phyloP scores from a whole-genome alignment of 805 yeast species.

The Ogataea thermomethanolica region DNA sequence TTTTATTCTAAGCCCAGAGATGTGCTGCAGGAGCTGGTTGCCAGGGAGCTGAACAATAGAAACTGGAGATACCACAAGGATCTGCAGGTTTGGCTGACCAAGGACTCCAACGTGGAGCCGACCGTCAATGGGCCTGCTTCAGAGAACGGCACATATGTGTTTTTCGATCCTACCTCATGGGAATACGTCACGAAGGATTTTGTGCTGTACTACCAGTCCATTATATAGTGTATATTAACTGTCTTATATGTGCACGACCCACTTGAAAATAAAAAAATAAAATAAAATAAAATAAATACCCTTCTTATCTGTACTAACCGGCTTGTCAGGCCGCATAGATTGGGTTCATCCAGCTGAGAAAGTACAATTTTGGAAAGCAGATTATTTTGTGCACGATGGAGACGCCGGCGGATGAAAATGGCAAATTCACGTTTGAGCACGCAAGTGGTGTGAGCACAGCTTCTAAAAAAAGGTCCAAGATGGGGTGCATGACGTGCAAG shows the following conservation, averaged over 20 bases:
- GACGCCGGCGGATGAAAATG: no score
- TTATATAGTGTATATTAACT: conserved; percentile 23
- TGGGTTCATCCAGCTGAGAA: no score
- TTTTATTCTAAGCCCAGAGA: conserved; percentile 94
- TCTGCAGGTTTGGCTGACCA: conserved; percentile 93
- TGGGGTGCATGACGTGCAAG: conserved; percentile 71
- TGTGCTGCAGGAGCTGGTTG: conserved; percentile 88
- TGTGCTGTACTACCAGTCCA: conserved; percentile 48
- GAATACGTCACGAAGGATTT: conserved; percentile 78
- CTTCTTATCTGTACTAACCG: no score
- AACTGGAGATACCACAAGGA: conserved; percentile 98
- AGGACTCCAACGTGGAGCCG: conserved; percentile 87
- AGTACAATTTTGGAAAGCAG: no score
- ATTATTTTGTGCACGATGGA: no score
- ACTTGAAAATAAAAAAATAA: background rate
- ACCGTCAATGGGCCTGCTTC: conserved; percentile 74
- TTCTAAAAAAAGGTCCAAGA: conserved; percentile 39
- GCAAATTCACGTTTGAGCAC: background rate
- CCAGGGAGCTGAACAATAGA: conserved; percentile 82
- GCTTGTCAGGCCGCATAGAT: no score
- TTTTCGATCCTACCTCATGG: conserved; percentile 96
- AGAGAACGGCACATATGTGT: conserved; percentile 89
- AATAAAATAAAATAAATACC: background rate
- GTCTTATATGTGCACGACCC: conserved; percentile 7
- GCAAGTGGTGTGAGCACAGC: no score